phyloP scores from a whole-genome alignment of 805 yeast genomes.

The Candida khao-thaluensis region DNA sequence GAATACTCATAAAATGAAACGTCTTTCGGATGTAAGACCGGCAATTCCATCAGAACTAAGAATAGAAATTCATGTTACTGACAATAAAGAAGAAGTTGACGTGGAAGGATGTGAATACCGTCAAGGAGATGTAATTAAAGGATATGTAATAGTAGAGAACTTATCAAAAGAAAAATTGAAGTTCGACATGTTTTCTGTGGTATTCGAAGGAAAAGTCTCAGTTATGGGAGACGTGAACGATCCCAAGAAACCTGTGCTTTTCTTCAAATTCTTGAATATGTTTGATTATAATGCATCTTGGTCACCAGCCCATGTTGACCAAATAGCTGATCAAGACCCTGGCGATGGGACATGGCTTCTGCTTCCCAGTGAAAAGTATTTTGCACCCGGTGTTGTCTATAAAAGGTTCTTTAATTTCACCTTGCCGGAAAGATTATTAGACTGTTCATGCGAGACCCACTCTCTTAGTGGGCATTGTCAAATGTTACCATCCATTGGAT shows the following conservation, averaged over 20 bases:
- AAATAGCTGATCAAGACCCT: constrained; percentile 25
- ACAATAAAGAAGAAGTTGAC: constrained; percentile 29
- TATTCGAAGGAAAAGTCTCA: constrained; percentile 35
- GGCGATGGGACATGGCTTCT: constrained; percentile 29
- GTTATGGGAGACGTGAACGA: constrained; percentile 17
- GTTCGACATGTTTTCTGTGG: constrained; percentile 42
- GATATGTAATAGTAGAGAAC: constrained; percentile 35
- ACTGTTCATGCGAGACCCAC: constrained; percentile 35
- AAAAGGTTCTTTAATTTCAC: constrained; percentile 41
- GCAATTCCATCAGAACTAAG: constrained; percentile 23
- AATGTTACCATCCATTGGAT: constrained; percentile 38
- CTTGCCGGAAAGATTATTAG: constrained; percentile 37
- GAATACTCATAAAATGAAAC: constrained; percentile 35
- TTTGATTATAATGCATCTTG: constrained; percentile 44
- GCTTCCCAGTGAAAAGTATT: constrained; percentile 25
- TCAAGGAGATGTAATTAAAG: constrained; percentile 41
- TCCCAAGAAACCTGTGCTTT: constrained; percentile 14
- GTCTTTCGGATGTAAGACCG: constrained; percentile 28
- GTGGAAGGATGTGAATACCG: constrained; percentile 32
- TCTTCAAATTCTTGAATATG: constrained; percentile 39
- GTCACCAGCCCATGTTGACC: constrained; percentile 34
- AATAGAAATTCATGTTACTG: constrained; percentile 32
- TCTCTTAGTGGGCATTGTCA: constrained; percentile 34
- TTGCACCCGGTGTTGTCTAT: constrained; percentile 32
- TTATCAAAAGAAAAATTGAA: constrained; percentile 26